Percentiles rank a stretch among this genome's conserved stretches.
These are phyloP conservation scores for Nothopassalora personata DNA, from an alignment of 2,329 filamentous ascomycete species.

Conservation along the genomic window DNA sequence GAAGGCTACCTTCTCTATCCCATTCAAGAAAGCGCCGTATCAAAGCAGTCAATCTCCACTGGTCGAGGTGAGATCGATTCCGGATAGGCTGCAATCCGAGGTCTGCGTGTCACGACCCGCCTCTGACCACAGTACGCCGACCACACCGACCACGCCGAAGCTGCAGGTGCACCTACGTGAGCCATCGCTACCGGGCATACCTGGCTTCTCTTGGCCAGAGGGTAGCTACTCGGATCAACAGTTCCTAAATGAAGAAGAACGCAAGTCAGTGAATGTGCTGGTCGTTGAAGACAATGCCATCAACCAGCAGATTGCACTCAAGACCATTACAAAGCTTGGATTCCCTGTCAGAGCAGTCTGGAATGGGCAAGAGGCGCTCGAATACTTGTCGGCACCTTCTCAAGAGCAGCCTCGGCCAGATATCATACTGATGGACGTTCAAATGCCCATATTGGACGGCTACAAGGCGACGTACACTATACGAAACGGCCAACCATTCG, in stretches of 20 bases:
- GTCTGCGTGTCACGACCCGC: conserved; percentile 59
- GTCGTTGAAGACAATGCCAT: conserved; percentile 73
- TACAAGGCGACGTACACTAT: conserved; percentile 72
- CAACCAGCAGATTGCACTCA: conserved; percentile 68
- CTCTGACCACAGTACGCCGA: conserved; percentile 51
- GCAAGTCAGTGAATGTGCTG: conserved; percentile 62
- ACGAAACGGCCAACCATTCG: conserved; percentile 63
- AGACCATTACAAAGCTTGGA: conserved; percentile 67
- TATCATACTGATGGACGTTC: conserved; percentile 56
- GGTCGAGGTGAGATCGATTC: conserved; percentile 59
- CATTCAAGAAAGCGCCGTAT: conserved; percentile 65
- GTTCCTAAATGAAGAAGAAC: conserved; percentile 52
- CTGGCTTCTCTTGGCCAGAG: conserved; percentile 29
- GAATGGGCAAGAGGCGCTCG: conserved; percentile 73
- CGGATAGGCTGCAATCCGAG: conserved; percentile 58
- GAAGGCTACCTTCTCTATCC: conserved; percentile 69
- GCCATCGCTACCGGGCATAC: conserved; percentile 9
- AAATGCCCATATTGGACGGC: conserved; percentile 62
- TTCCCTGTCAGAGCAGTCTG: conserved; percentile 67
- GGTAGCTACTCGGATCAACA: conserved; percentile 41
- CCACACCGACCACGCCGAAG: conserved; percentile 24
- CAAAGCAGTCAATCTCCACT: conserved; percentile 45
- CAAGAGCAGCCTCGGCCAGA: conserved; percentile 55
- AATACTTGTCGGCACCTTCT: conserved; percentile 53
- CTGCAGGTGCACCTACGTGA: conserved; percentile 16